Base-by-base conservation (phyloP, 306 rosid species). In the Medicago arabica region DNA sequence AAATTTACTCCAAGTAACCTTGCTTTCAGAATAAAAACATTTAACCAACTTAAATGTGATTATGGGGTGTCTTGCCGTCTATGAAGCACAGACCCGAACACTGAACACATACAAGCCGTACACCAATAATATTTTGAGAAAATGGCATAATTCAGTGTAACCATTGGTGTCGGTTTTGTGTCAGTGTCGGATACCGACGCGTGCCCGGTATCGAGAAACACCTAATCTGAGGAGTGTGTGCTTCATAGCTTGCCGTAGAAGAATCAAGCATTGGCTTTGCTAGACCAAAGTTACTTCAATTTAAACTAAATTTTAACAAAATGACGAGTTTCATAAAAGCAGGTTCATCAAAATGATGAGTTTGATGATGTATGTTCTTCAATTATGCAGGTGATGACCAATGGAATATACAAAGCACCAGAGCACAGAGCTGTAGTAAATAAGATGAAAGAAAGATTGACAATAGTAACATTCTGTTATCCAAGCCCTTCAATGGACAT, bases 401-500 rank as follows among this genome's bases (percentile, higher is more conserved):
- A 86, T 62, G 89, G 87, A 18, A 81, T 67, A 18, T 86, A 86
- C 85, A 75, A 83, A 75, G 86, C 89, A 0, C 87, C 89, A 15
- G 82, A 77, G 62, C 89, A 86, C 53, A 80, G 89, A 71, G 89
- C 87, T 23, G 53, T 83, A 28, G 89, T 81, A 10, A 86, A 86
- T 46, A 81, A 78, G 16, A 5, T 18, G 68, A 78, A 81, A 72
- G 80, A 83, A 53, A 83, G 87, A 54, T 46, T 78, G 19, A 78
- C 89, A 40, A 41, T 81, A n/a, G 84, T 62, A 59, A 81, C 89
- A 75, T 86, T 83, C 70, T 83, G 85, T 72, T 78, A 60, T 75
- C 84, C 89, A 40, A 21, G 43, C 62, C 51, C 87, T 47, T 53
- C 49, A 6, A 69, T 34, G 2, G 78, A 86, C 2, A 61, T 86